phyloP scores from a whole-genome alignment of 495 filamentous ascomycete species.

The Penicillium canescens region DNA sequence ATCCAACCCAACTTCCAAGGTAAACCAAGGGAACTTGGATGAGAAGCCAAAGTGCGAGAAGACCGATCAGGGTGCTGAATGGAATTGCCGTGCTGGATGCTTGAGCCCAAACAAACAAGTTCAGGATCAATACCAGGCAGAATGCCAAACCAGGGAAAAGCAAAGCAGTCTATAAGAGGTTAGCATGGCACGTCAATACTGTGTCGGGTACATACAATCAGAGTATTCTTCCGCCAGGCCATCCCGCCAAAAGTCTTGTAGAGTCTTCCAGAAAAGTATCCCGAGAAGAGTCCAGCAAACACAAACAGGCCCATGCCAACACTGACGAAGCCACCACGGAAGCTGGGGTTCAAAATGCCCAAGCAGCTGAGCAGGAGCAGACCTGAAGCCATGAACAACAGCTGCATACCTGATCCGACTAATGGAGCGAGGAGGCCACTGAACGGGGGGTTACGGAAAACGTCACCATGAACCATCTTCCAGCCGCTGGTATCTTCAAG shows the following conservation, averaged over 20 bases:
- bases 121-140: conserved; percentile 76
- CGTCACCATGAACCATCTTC: conserved; percentile 93
- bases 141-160: conserved; percentile 86
- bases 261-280: conserved; percentile 85
- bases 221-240: conserved; percentile 76
- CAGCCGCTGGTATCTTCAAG: conserved; percentile 87
- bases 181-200: conserved; percentile 9
- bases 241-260: conserved; percentile 86
- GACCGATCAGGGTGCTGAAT: conserved; percentile 77
- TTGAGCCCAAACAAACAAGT: conserved; percentile 93
- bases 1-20: conserved; percentile 79
- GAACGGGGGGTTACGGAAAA: conserved; percentile 79
- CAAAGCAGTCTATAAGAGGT: conserved; percentile 60
- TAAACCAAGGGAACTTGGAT: conserved; percentile 91
- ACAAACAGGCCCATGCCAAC: conserved; percentile 86
- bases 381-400: conserved; percentile 82
- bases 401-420: conserved; percentile 85
- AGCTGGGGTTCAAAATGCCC: conserved; percentile 86
- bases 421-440: conserved; percentile 81
- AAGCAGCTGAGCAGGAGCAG: conserved; percentile 78
- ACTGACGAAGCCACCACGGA: conserved; percentile 88
- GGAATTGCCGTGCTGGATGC: conserved; percentile 89
- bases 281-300: conserved; percentile 85
- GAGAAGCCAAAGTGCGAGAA: conserved; percentile 82
- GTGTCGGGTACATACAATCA: conserved; percentile 52